These are phyloP conservation scores for Helotiales sp. DNA, from an alignment of 2,329 filamentous ascomycete species.

Conservation along the genomic window DNA sequence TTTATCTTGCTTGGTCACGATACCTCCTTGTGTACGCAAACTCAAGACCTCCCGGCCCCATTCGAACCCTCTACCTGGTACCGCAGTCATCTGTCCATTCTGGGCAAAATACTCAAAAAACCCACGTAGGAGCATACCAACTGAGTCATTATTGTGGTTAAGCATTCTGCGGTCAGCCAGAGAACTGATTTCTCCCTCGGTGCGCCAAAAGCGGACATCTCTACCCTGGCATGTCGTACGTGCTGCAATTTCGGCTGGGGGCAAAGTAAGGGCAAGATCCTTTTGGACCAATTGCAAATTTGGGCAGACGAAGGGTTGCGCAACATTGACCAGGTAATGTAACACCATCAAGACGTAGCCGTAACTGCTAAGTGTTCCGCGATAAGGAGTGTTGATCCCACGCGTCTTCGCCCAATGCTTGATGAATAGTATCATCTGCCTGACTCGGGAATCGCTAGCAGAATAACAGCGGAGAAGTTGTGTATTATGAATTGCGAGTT, in stretches of 20 bases:
- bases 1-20: constrained; percentile 73
- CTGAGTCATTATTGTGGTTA: constrained; percentile 66
- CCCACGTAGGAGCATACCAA: constrained; percentile 72
- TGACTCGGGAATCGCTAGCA: constrained; percentile 73
- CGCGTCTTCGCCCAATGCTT: constrained; percentile 89
- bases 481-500: constrained; percentile 82
- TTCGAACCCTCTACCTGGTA: constrained; percentile 62
- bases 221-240: constrained; percentile 58
- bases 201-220: constrained; percentile 75
- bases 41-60: constrained; percentile 82
- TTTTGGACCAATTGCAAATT: constrained; percentile 69
- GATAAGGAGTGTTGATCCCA: constrained; percentile 83
- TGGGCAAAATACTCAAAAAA: constrained; percentile 89
- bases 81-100: constrained; percentile 52
- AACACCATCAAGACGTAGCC: constrained; percentile 91
- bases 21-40: constrained; percentile 68
- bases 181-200: constrained; percentile 67
- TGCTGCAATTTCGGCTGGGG: constrained; percentile 41
- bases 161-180: constrained; percentile 59
- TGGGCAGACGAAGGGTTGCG: constrained; percentile 76
- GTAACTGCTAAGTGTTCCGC: constrained; percentile 84
- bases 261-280: constrained; percentile 43
- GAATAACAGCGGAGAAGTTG: constrained; percentile 81
- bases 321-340: constrained; percentile 85
- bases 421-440: constrained; percentile 78